Base-by-base conservation (phyloP, 768 basidiomycete genomes). In the Amanita exitialis region DNA sequence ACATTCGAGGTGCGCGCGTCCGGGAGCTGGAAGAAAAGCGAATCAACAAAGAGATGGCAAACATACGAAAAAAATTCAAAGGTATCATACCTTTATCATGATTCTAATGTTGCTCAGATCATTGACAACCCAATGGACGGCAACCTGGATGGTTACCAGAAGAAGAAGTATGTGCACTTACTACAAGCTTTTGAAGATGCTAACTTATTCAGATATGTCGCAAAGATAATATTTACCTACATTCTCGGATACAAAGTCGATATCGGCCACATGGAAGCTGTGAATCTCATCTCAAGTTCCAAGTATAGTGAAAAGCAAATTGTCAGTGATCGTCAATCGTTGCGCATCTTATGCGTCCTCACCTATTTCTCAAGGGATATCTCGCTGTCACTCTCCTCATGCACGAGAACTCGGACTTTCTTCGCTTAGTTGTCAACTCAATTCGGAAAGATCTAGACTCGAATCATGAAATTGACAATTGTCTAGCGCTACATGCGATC, bases 281-380 rank as follows among this genome's bases (percentile, higher is more conserved):
- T 98, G 57, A 98, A 99, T 66, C 77, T 99, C 57, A 97, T 99
- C 57, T 89, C 94, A 23, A 92, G 90, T 61, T 68, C 79, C 28
- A 98, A 97, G 61, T 99, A 99, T 64, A 92, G 87, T 61, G 96
- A 99, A 72, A 99, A 99, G 69, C 96, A 99, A 66, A 98, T 99
- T 56, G 95, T 96, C 63, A 57, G 90, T 66, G 23, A 49, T 21
- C 56, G 44, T 18, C 27, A 35, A 51, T 38, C 39, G 18, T 23
- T 44, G 21, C 27, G 47, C 32, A 30, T 16, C 37, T 46, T 23
- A 51, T 32, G 49, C 57, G 18, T 36, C 20, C 34, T 35, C 35
- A 36, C 48, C 61, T 38, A 21, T 5, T 36, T 45, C 20, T 32
- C 10, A 57, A 98, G 95, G 96, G 96, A 43, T 99, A 99, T 67